phyloP scores from a whole-genome alignment of 2,329 filamentous ascomycete genomes.

The Pseudogymnoascus pannorum region DNA sequence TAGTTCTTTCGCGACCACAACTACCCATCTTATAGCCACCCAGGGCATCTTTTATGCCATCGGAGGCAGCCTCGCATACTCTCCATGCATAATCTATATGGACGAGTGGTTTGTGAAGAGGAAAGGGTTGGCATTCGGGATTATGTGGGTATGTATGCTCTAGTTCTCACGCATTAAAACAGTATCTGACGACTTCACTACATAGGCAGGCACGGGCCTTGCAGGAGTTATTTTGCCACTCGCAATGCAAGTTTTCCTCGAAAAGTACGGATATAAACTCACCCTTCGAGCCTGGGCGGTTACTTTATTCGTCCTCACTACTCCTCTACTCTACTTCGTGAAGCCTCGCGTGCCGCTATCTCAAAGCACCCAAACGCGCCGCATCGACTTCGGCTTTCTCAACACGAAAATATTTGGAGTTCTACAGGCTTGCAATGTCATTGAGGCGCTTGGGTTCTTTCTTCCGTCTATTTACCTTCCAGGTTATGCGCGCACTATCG shows the following conservation, averaged over 20 bases:
- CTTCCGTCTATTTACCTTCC: conserved; percentile 42
- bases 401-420: conserved; percentile 40
- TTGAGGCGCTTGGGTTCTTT: conserved; percentile 42
- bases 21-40: conserved; percentile 48
- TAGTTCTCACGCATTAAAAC: conserved; percentile 22
- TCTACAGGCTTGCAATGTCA: conserved; percentile 38
- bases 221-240: conserved; percentile 46
- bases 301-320: conserved; percentile 41
- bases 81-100: conserved; percentile 49
- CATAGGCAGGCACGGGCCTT: conserved; percentile 36
- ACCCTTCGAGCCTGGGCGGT: conserved; percentile 49
- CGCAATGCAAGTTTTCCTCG: conserved; percentile 45
- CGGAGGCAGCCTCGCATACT: conserved; percentile 48
- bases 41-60: conserved; percentile 56
- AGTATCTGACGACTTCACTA: conserved; percentile 22
- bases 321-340: conserved; percentile 51
- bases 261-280: conserved; percentile 42
- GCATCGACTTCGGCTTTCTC: conserved; percentile 31
- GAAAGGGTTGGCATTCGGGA: conserved; percentile 55
- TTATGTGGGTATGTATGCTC: conserved; percentile 44
- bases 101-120: conserved; percentile 55
- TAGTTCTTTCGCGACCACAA: conserved; percentile 47
- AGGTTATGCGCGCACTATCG: conserved; percentile 34
- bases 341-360: conserved; percentile 43
- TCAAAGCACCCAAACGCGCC: conserved; percentile 18